Base-by-base conservation (phyloP, 1,139 yeast genomes). In the Hansenula anomala region DNA sequence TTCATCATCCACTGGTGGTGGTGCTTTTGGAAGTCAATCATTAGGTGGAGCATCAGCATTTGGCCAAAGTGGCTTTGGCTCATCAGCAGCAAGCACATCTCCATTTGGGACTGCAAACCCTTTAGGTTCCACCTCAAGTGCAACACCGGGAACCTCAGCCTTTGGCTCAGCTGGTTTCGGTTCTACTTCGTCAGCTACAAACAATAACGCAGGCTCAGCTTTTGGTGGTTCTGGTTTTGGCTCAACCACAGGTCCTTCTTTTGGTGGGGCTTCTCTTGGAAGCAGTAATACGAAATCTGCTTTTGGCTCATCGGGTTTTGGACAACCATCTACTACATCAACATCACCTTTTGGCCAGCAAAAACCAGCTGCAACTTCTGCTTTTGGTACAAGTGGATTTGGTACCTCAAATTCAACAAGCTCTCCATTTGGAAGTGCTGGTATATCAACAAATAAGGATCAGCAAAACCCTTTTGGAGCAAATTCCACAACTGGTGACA, bases 181-280 rank as follows among this genome's bases (percentile, higher is more conserved):
- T 3, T 28, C 39, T 16, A 10, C n/a, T n/a, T n/a, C n/a, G n/a
- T n/a, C 34, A n/a, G 28, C 17, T 12, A 25, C n/a, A 10, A 29
- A 12, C 13, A 24, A 24, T 24, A 20, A 20, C n/a, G n/a, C n/a
- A n/a, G n/a, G n/a, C n/a, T n/a, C n/a, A n/a, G 25, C 41, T 1
- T 40, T 38, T 33, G 42, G 34, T 3, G 4, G 31, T 14, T 20
- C 40, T 22, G 22, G 38, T 8, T 36, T 28, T 33, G 42, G 40
- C n/a, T 14, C 28, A 20, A 27, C 27, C 12, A 16, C 27, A 32
- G 33, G 44, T 38, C 17, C 48, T 50, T 6, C 51, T 51, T 41
- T 52, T 56, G 16, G 14, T 26, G 28, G 28, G 6, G 14, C 28
- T 14, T 14, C 15, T 9, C n/a, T 20, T 20, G 22, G 22, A 20